phyloP scores from a whole-genome alignment of 306 rosid genomes.

The Senna siamea region DNA sequence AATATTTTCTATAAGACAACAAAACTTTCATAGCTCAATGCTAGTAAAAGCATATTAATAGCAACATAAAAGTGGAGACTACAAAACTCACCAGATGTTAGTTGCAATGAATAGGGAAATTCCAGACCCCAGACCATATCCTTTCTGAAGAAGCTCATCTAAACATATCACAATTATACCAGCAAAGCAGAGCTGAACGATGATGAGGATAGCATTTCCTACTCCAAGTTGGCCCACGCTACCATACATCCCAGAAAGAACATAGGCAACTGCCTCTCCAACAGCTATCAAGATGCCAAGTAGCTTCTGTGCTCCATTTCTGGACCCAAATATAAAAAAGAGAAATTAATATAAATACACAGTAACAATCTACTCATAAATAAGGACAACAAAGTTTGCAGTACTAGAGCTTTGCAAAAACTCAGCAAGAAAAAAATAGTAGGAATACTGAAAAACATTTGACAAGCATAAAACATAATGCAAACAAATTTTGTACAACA shows the following conservation, averaged over 20 bases:
- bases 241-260: conserved; percentile 95
- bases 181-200: conserved; percentile 89
- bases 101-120: conserved; percentile 97
- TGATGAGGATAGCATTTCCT: conserved; percentile 91
- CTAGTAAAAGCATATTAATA: background rate
- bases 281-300: conserved; percentile 91
- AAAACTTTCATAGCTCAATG: background rate
- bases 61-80: background rate
- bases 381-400: background rate
- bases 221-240: conserved; percentile 99
- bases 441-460: background rate
- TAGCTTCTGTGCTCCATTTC: conserved; percentile 91
- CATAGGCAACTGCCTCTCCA: conserved; percentile 99
- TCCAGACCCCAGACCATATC: conserved; percentile 98
- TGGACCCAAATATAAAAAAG: conserved; percentile 27
- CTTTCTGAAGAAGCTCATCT: conserved; percentile 97
- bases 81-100: conserved; percentile 77
- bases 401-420: conserved; percentile 1
- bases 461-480: background rate
- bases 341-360: background rate
- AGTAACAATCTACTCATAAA: background rate
- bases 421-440: background rate
- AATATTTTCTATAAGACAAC: background rate
- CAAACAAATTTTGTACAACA: conserved; percentile 2
- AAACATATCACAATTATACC: conserved; percentile 95